These are phyloP conservation scores for Dothideomycetes sp. DNA, from an alignment of 2,329 filamentous ascomycete species.

Conservation along the genomic window DNA sequence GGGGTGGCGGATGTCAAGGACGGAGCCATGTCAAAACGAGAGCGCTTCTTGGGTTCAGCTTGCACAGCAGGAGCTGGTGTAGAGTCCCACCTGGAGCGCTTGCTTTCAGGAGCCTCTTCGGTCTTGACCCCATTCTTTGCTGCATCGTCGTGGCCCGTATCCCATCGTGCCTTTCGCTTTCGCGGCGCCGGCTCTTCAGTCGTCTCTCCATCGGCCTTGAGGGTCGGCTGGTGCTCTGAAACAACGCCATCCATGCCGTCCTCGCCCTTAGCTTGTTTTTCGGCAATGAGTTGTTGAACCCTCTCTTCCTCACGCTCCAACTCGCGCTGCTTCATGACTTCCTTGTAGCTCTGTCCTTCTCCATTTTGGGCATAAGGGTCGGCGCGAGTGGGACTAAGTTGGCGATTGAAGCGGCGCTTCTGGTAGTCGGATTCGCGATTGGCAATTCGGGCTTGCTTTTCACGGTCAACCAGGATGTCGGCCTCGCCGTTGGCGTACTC, in stretches of 20 bases:
- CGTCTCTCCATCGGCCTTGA: slow-evolving; percentile 63
- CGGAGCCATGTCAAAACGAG: slow-evolving; percentile 87
- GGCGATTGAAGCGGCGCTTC: slow-evolving; percentile 84
- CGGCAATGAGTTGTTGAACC: slow-evolving; percentile 68
- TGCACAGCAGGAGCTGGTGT: slow-evolving; percentile 53
- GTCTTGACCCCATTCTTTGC: slow-evolving; percentile 33
- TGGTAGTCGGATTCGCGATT: slow-evolving; percentile 97
- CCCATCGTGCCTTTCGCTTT: slow-evolving; percentile 94
- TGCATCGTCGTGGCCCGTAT: slow-evolving; percentile 38
- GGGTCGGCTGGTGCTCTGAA: slow-evolving; percentile 57
- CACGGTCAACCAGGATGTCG: slow-evolving; percentile 74
- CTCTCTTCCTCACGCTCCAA: slow-evolving; percentile 89
- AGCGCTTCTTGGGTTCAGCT: slow-evolving; percentile 58
- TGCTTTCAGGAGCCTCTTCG: slow-evolving; percentile 27
- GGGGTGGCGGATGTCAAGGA: slow-evolving; percentile 58
- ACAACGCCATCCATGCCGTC: slow-evolving; percentile 52
- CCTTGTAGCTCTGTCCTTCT: slow-evolving; percentile 74
- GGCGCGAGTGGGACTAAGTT: slow-evolving; percentile 73
- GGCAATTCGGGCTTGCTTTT: slow-evolving; percentile 82
- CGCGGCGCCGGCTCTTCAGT: slow-evolving; percentile 44
- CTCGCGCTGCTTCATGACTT: slow-evolving; percentile 84
- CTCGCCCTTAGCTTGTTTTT: slow-evolving; percentile 69
- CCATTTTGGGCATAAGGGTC: slow-evolving; percentile 69
- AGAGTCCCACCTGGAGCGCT: slow-evolving; percentile 83
- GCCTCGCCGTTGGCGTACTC: slow-evolving; percentile 88